Evolutionary conservation across 2,329 filamentous ascomycete species (phyloP).

Genomic region (Microdochium bolleyi): DNA sequence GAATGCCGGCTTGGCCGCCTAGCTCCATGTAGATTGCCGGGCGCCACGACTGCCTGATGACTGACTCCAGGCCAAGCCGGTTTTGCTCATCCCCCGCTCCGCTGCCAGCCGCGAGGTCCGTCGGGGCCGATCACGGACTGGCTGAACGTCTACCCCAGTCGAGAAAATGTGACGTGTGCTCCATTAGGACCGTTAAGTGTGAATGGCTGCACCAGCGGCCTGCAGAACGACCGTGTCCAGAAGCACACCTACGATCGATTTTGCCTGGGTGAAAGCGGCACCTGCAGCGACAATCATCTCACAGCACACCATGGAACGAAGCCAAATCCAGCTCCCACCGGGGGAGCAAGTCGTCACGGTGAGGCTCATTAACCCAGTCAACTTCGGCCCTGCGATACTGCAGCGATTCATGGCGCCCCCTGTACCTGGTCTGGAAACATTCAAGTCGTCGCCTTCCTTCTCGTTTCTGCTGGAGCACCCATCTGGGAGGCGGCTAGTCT

Average conservation of each 20-base stretch:
- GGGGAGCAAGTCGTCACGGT: conserved; percentile 13
- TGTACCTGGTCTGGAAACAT: conserved; percentile 23
- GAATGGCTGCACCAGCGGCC: no score
- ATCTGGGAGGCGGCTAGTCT: conserved; percentile 10
- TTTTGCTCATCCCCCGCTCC: not conserved
- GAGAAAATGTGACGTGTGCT: no score
- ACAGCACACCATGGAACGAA: conserved; percentile 3
- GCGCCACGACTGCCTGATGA: not conserved
- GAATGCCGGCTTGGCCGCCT: not conserved
- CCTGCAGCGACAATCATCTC: no score
- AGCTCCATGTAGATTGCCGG: not conserved
- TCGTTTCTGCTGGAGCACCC: conserved; percentile 19
- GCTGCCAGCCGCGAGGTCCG: no score
- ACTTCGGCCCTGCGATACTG: conserved; percentile 28
- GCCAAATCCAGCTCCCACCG: conserved; percentile 5
- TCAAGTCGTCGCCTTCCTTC: conserved; percentile 18
- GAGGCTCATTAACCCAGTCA: conserved; percentile 27
- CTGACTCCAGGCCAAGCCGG: not conserved
- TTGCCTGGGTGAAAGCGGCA: no score
- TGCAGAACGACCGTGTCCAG: no score
- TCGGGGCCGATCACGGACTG: no score
- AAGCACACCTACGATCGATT: no score
- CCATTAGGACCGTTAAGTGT: no score
- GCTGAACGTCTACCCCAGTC: no score
- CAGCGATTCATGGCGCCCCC: conserved; percentile 28